Base-by-base conservation (phyloP, 139 green algal genomes). In the Tetradesmus obliquus region DNA sequence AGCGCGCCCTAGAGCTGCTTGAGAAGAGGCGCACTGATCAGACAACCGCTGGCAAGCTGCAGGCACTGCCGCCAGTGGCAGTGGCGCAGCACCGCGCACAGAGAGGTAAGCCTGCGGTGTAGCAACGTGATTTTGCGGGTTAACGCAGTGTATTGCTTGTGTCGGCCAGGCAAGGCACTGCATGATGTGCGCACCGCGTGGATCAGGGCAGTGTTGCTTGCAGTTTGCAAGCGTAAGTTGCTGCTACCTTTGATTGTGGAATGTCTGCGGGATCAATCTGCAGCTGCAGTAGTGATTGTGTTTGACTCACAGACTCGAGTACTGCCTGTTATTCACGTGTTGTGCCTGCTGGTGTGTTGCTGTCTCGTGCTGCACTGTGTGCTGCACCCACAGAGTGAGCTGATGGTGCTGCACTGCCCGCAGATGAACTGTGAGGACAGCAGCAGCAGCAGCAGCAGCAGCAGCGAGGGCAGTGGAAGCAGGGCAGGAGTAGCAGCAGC, bases 1-100 rank as follows among this genome's bases (percentile, higher is more conserved):
- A 89, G 24, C 19, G 90, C 20, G 93, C 92, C 5, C 62, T 91
- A 5, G n/a, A 76, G 71, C 85, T 94, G 20, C 91, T 95, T 8
- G 72, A 89, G 12, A 15, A 76, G 19, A 79, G 51, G 17, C 82
- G 89, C 2, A 15, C 17, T 3, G 5, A 54, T 0, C 62, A 53
- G 20, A n/a, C n/a, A 54, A 54, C 32, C 15, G 89, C 72, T 17
- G 66, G 82, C 51, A 89, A 79, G 66, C 71, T 92, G 51, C 89
- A 76, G 60, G 3, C 19, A 69, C 53, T 90, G 82, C 89, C 82
- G n/a, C n/a, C 20, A 66, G 89, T 62, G 0, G 54, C 81, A 53
- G 81, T 60, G 51, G 10, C 45, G 54, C 9, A 45, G 66, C 79
- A 62, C 54, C 12, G 22, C 79, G 22, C 22, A 71, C 22, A 79